Conservation (phyloP, 2,329 filamentous ascomycete genomes). For the Neoascochyta sp. region DNA sequence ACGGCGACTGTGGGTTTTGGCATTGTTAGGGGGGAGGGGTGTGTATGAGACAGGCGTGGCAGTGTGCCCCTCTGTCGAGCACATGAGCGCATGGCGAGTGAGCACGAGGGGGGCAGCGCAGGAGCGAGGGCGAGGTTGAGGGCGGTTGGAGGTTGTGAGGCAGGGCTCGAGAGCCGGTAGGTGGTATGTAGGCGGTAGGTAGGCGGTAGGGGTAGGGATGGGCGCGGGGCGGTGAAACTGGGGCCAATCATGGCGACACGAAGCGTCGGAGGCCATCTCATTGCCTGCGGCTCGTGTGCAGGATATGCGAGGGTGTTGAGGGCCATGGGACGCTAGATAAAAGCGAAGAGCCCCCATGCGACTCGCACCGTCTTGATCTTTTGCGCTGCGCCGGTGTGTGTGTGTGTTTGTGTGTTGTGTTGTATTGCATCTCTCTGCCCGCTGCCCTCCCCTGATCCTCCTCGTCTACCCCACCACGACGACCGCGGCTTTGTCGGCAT, state of each 20-base stretch:
- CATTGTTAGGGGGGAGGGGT: not conserved
- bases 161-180: not conserved
- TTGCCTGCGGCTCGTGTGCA: constrained; percentile 20
- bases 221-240: constrained; percentile 18
- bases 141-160: constrained; percentile 3
- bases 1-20: not conserved
- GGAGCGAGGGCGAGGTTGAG: constrained; percentile 6
- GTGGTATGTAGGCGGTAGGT: not conserved
- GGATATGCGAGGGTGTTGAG: constrained; percentile 19
- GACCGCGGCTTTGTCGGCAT: constrained; percentile 15
- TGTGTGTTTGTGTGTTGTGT: too few species aligned
- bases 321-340: constrained; percentile 20
- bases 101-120: constrained; percentile 5
- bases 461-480: constrained; percentile 10
- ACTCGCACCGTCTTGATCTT: constrained; percentile 1
- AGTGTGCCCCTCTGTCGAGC: too few species aligned
- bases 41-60: too few species aligned
- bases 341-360: constrained; percentile 7
- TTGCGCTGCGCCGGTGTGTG: too few species aligned
- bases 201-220: too few species aligned
- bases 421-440: constrained; percentile 1
- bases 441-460: constrained; percentile 3
- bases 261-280: constrained; percentile 20
- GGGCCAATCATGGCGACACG: constrained; percentile 26
- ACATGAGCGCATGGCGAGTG: too few species aligned